phyloP scores from a whole-genome alignment of 768 basidiomycete genomes.

The Naganishia friedmannii region DNA sequence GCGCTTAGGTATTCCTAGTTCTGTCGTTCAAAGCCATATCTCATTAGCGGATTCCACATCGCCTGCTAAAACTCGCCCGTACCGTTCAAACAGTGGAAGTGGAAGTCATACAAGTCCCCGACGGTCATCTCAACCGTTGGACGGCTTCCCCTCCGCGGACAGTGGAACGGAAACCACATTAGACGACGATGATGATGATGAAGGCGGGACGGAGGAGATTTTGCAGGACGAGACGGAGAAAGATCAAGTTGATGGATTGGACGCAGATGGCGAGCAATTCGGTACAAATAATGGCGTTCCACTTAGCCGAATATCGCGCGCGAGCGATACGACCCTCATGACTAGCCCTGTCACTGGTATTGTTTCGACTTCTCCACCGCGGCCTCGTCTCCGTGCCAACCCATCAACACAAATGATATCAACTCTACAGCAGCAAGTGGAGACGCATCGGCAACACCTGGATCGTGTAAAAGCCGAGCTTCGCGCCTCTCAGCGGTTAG shows the following conservation, averaged over 20 bases:
- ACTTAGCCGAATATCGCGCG: conserved; percentile 2
- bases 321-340: background rate
- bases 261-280: background rate
- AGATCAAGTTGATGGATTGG: background rate
- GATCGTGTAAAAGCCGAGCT: conserved; percentile 17
- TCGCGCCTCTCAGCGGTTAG: conserved; percentile 16
- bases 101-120: background rate
- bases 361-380: conserved; percentile 11
- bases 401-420: conserved; percentile 20
- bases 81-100: background rate
- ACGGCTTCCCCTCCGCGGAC: background rate
- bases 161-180: background rate
- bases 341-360: conserved; percentile 3
- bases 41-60: conserved; percentile 17
- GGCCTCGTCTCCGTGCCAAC: conserved; percentile 17
- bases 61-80: conserved; percentile 10
- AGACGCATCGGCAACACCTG: conserved; percentile 20
- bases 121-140: background rate
- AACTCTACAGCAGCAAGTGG: conserved; percentile 15
- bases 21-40: conserved; percentile 17
- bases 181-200: background rate
- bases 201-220: conserved; percentile 8
- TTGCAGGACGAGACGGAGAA: conserved; percentile 16
- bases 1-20: conserved; percentile 12
- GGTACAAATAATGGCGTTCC: background rate